A percentile compares a stretch with the other conserved stretches of the same genome.
These are phyloP conservation scores for Penicillium sclerotiorum DNA, from an alignment of 2,329 filamentous ascomycete genomes.

Conservation along the genomic window DNA sequence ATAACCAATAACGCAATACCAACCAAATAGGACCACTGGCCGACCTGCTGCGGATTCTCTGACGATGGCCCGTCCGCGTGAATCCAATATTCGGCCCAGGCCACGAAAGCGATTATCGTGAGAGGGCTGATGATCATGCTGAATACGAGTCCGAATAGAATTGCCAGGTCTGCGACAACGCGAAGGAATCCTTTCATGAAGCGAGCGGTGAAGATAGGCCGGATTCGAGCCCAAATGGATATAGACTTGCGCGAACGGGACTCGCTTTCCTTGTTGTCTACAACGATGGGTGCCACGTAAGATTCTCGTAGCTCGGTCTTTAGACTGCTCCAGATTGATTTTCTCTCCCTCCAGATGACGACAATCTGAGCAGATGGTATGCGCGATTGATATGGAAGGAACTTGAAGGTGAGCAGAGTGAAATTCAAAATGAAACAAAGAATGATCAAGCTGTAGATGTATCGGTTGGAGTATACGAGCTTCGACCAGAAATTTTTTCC, in stretches of 20 bases:
- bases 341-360: slow-evolving; percentile 28
- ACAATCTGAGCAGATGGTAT: slow-evolving; percentile 29
- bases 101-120: slow-evolving; percentile 34
- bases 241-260: too few species aligned
- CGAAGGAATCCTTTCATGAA: slow-evolving; percentile 17
- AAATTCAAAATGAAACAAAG: slow-evolving; percentile 29
- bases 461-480: slow-evolving; percentile 26
- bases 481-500: slow-evolving; percentile 19
- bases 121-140: slow-evolving; percentile 36
- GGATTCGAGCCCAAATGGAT: slow-evolving; percentile 1
- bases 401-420: slow-evolving; percentile 24
- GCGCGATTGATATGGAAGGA: slow-evolving; percentile 26
- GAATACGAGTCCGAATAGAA: slow-evolving; percentile 25
- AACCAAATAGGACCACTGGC: slow-evolving; percentile 34
- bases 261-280: background rate
- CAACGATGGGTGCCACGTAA: background rate
- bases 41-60: slow-evolving; percentile 34
- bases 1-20: slow-evolving; percentile 32
- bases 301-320: slow-evolving; percentile 15
- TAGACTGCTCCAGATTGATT: slow-evolving; percentile 21
- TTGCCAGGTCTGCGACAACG: slow-evolving; percentile 13
- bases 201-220: slow-evolving; percentile 7
- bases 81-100: slow-evolving; percentile 38
- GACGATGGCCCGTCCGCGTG: slow-evolving; percentile 30
- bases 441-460: slow-evolving; percentile 33